Evolutionary conservation across 2,329 filamentous ascomycete species (phyloP).

Genomic region (Akanthomyces lecanii): DNA sequence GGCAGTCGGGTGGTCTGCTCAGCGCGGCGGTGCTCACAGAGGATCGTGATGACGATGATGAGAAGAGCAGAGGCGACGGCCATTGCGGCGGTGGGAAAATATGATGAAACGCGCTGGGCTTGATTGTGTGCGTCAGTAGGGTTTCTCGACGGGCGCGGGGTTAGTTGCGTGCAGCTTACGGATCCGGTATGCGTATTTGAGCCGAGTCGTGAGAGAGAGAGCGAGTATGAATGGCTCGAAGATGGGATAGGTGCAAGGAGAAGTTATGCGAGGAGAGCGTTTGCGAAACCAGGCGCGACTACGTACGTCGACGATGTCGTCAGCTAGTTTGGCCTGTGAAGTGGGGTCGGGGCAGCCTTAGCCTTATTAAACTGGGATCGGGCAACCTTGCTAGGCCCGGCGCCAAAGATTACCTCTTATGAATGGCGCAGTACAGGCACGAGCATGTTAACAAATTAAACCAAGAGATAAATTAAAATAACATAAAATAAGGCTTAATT

Average conservation of each 20-base stretch:
- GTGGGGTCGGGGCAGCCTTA: slow-evolving; percentile 9
- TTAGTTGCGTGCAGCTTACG: no score
- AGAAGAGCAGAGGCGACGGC: slow-evolving; percentile 45
- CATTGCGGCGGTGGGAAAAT: slow-evolving; percentile 36
- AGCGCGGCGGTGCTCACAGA: slow-evolving; percentile 39
- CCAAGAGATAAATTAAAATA: no score
- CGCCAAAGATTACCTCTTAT: no score
- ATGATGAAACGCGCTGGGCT: slow-evolving; percentile 11
- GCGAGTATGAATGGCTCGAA: no score
- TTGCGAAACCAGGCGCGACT: background rate
- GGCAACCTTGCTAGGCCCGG: background rate
- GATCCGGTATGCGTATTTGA: background rate
- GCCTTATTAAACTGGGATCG: slow-evolving; percentile 9
- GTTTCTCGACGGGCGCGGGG: background rate
- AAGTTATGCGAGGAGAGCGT: background rate
- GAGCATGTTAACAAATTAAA: no score
- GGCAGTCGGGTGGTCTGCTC: background rate
- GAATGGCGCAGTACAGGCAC: no score
- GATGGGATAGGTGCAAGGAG: background rate
- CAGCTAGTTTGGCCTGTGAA: background rate
- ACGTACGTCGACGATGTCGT: slow-evolving; percentile 12
- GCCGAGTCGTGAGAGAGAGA: background rate
- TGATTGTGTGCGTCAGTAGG: background rate
- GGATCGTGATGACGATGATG: slow-evolving; percentile 48
- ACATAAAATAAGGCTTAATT: background rate